These are phyloP conservation scores for Oidiodendron maius DNA, from an alignment of 495 filamentous ascomycete species.

Conservation along the genomic window DNA sequence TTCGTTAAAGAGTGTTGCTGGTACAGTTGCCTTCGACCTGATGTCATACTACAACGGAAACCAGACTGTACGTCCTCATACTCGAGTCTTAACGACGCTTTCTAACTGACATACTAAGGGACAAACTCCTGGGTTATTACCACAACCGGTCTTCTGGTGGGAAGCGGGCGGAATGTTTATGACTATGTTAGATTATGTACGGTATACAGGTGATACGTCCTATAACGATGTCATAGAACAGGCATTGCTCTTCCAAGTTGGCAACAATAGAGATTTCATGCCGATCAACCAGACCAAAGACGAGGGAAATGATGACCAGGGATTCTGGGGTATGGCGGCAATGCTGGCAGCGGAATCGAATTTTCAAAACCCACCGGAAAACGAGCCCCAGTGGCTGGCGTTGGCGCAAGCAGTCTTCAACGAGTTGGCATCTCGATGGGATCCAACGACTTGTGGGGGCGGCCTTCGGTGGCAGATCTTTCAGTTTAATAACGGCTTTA, in stretches of 20 bases:
- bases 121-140: constrained; percentile 49
- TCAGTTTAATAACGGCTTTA: constrained; percentile 66
- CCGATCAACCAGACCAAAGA: constrained; percentile 55
- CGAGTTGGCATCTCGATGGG: constrained; percentile 64
- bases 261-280: constrained; percentile 52
- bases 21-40: constrained; percentile 54
- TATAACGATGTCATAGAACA: constrained; percentile 51
- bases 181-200: constrained; percentile 65
- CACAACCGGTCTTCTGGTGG: constrained; percentile 63
- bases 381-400: constrained; percentile 65
- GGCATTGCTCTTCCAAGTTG: constrained; percentile 56
- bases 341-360: constrained; percentile 62
- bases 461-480: constrained; percentile 80
- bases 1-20: constrained; percentile 57
- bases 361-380: constrained; percentile 51
- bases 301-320: constrained; percentile 65
- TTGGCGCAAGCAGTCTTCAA: constrained; percentile 80
- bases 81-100: not conserved
- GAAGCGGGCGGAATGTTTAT: constrained; percentile 70
- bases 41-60: constrained; percentile 67
- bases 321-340: constrained; percentile 62
- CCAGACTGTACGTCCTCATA: constrained; percentile 32
- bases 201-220: constrained; percentile 53
- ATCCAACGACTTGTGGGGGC: constrained; percentile 57
- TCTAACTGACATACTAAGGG: constrained; percentile 9